These are phyloP conservation scores for Ceratocystis albifundus DNA, from an alignment of 2,329 filamentous ascomycete species.

Conservation along the genomic window DNA sequence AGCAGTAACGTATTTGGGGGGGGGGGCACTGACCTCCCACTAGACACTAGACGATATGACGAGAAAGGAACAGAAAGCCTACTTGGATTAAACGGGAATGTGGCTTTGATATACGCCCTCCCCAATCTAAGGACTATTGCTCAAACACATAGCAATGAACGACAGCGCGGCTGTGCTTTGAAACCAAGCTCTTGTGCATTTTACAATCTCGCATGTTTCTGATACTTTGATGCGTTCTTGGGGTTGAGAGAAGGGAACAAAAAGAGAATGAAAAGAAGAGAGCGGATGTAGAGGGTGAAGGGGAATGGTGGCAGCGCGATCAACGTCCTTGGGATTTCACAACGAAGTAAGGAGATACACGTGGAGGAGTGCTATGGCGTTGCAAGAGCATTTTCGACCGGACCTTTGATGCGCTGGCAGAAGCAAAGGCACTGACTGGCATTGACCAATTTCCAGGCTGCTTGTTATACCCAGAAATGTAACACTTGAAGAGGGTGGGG, in stretches of 20 bases:
- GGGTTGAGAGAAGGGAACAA: not conserved
- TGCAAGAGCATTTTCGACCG: not conserved
- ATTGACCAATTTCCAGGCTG: not conserved
- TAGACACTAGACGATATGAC: not conserved
- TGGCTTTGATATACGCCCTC: no score
- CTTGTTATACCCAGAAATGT: not conserved
- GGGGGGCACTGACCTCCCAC: not conserved
- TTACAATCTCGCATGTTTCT: not conserved
- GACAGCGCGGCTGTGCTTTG: not conserved
- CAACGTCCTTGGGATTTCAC: not conserved
- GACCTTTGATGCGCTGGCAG: not conserved
- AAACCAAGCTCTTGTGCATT: not conserved
- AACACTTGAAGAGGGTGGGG: not conserved
- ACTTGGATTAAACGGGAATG: no score
- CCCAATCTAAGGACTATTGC: no score
- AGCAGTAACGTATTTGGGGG: not conserved
- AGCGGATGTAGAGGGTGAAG: not conserved
- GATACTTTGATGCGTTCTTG: not conserved
- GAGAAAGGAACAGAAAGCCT: not conserved
- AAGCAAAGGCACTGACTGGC: not conserved
- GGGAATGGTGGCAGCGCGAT: not conserved
- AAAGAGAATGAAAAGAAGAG: not conserved
- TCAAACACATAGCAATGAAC: conserved; percentile 6
- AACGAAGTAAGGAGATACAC: not conserved
- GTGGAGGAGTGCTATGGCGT: not conserved